These are phyloP conservation scores for Trichoderma sp. DNA, from an alignment of 2,329 filamentous ascomycete species.

Conservation along the genomic window DNA sequence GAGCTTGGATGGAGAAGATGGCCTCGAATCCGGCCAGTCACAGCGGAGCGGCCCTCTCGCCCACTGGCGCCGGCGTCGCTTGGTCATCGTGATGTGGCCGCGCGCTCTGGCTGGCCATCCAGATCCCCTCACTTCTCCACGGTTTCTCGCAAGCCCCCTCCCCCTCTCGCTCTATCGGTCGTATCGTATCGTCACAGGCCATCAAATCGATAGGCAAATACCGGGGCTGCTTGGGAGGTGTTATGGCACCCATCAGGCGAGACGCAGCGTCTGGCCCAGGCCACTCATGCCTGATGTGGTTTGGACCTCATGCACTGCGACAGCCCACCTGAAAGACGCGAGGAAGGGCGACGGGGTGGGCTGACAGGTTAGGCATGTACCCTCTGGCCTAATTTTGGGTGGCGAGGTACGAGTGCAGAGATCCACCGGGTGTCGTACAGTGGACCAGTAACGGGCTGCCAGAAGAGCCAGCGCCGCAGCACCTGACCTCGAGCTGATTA, in stretches of 20 bases:
- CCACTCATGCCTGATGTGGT: conserved; percentile 28
- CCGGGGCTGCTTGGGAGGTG: conserved; percentile 17
- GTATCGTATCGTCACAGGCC: conserved; percentile 33
- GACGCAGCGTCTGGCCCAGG: conserved; percentile 11
- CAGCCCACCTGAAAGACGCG: conserved; percentile 4
- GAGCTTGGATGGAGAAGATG: conserved; percentile 15
- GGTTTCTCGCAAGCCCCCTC: conserved; percentile 9
- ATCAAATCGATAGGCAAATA: conserved; percentile 30
- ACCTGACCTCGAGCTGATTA: conserved; percentile 24
- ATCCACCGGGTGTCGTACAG: conserved; percentile 6
- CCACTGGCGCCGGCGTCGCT: neutral
- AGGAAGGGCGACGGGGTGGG: conserved; percentile 2
- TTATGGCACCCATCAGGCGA: conserved; percentile 32
- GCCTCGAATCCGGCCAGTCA: conserved; percentile 24
- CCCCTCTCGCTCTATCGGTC: conserved; percentile 23
- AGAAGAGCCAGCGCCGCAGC: conserved; percentile 19
- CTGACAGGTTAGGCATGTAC: conserved; percentile 20
- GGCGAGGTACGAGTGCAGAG: conserved; percentile 20
- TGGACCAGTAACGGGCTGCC: conserved; percentile 23
- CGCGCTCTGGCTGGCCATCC: conserved; percentile 9
- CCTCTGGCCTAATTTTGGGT: conserved; percentile 16
- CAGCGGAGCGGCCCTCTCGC: conserved; percentile 11
- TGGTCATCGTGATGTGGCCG: conserved; percentile 9
- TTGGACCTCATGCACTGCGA: conserved; percentile 27
- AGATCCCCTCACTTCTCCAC: conserved; percentile 16